Evolutionary conservation across 495 filamentous ascomycete species (phyloP).

Genomic region (Trichoderma asperelloides): DNA sequence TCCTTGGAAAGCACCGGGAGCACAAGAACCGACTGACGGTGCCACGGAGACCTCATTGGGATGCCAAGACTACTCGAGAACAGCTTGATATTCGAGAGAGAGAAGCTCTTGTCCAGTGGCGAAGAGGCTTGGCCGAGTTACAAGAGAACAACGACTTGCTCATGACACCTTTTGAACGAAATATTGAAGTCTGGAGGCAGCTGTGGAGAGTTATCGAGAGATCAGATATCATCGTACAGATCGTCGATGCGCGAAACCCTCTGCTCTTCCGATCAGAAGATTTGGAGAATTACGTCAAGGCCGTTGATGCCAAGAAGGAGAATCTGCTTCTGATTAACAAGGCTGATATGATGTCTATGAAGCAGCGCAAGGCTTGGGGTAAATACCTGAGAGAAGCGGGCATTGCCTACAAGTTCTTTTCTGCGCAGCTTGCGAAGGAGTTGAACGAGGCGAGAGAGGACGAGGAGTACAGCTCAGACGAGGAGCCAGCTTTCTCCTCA

Average conservation of each 20-base stretch:
- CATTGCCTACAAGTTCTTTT: conserved; percentile 93
- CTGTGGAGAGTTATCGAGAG: conserved; percentile 97
- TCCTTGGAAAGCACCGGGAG: conserved; percentile 70
- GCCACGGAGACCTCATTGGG: conserved; percentile 83
- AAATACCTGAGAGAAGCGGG: conserved; percentile 72
- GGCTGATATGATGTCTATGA: conserved; percentile 95
- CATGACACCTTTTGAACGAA: conserved; percentile 98
- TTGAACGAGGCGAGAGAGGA: conserved; percentile 59
- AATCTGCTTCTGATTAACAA: conserved; percentile 96
- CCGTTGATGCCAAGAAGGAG: conserved; percentile 77
- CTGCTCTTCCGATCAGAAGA: conserved; percentile 91
- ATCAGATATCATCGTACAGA: conserved; percentile 93
- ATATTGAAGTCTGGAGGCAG: conserved; percentile 97
- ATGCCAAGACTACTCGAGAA: conserved; percentile 67
- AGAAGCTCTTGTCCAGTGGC: conserved; percentile 77
- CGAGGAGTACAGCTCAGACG: conserved; percentile 37
- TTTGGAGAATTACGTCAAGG: conserved; percentile 87
- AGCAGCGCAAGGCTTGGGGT: conserved; percentile 80
- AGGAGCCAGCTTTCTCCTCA: conserved; percentile 30
- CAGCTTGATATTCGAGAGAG: conserved; percentile 74
- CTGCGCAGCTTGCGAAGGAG: conserved; percentile 83
- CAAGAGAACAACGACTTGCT: conserved; percentile 88
- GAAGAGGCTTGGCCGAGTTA: conserved; percentile 81
- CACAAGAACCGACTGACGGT: conserved; percentile 75
- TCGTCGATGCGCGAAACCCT: conserved; percentile 95